phyloP scores from a whole-genome alignment of 2,329 filamentous ascomycete genomes.

The Pseudogymnoascus sp. region DNA sequence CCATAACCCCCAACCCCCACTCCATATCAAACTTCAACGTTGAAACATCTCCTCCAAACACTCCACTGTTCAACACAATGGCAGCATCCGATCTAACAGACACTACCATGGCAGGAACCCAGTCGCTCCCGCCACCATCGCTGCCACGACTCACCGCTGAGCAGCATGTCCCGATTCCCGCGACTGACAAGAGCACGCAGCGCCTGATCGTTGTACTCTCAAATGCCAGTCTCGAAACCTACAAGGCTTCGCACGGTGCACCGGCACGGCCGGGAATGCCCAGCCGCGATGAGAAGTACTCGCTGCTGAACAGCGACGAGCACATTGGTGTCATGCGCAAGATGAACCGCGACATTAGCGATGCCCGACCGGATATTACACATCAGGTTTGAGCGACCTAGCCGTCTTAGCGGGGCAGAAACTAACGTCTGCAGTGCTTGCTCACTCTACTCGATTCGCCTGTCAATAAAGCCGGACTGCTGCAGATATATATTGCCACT shows the following conservation, averaged over 20 bases:
- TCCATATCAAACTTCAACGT: conserved; percentile 7
- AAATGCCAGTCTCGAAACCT: conserved; percentile 95
- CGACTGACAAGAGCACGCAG: conserved; percentile 82
- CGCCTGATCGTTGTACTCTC: conserved; percentile 92
- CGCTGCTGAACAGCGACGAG: conserved; percentile 95
- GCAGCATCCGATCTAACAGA: conserved; percentile 9
- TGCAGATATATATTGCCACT: conserved; percentile 98
- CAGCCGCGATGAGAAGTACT: conserved; percentile 83
- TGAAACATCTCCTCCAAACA: background rate
- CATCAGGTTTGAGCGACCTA: conserved; percentile 67
- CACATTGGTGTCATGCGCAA: conserved; percentile 99
- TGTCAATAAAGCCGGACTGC: conserved; percentile 94
- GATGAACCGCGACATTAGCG: conserved; percentile 98
- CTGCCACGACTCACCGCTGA: conserved; percentile 90
- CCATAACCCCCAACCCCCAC: background rate
- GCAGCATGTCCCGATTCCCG: conserved; percentile 75
- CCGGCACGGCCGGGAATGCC: conserved; percentile 52
- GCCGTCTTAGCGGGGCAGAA: conserved; percentile 15
- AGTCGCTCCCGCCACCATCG: conserved; percentile 85
- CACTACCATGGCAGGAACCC: conserved; percentile 57
- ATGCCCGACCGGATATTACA: conserved; percentile 94
- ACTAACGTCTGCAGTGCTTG: conserved; percentile 60
- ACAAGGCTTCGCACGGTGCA: conserved; percentile 76
- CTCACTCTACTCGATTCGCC: conserved; percentile 95
- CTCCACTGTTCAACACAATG: conserved; percentile 1